Percentiles rank a stretch among this genome's conserved stretches.
phyloP scores from a whole-genome alignment of 768 basidiomycete species.

The Wakefieldia striispora region DNA sequence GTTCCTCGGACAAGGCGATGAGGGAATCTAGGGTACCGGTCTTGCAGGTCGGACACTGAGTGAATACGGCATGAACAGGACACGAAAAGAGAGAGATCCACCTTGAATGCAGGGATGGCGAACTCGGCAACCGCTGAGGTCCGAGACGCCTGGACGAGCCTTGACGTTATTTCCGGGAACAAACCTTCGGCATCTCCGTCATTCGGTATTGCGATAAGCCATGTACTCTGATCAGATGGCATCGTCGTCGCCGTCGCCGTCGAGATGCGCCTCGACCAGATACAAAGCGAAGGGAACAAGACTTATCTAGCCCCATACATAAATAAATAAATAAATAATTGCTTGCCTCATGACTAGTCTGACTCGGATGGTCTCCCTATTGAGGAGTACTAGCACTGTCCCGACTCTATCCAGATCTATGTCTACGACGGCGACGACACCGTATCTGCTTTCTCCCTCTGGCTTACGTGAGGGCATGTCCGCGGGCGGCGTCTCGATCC shows the following conservation, averaged over 20 bases:
- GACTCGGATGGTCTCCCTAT: constrained; percentile 3
- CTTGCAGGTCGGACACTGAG: constrained; percentile 39
- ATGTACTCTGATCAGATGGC: constrained; percentile 96
- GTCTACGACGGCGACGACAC: constrained; percentile 38
- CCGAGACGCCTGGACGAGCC: constrained; percentile 59
- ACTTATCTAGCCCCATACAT: constrained; percentile 1
- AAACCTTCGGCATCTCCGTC: constrained; percentile 83
- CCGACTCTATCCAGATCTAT: constrained; percentile 28
- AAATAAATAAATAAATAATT: constrained; percentile 20
- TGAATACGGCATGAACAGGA: constrained; percentile 6
- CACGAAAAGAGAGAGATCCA: constrained; percentile 30
- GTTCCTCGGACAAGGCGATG: constrained; percentile 84
- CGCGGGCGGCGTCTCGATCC: constrained; percentile 37
- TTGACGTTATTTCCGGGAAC: constrained; percentile 59
- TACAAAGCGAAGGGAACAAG: no score
- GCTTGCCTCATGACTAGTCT: background rate
- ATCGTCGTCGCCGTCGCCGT: constrained; percentile 43
- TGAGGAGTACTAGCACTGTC: background rate
- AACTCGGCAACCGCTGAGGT: constrained; percentile 59
- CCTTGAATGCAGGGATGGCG: constrained; percentile 88
- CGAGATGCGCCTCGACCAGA: no score
- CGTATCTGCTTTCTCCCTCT: constrained; percentile 53
- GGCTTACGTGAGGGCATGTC: constrained; percentile 41
- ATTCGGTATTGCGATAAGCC: constrained; percentile 85
- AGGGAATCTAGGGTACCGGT: constrained; percentile 92